phyloP scores from a whole-genome alignment of 1,284 basidiomycete species.

The Malassezia furfur region DNA sequence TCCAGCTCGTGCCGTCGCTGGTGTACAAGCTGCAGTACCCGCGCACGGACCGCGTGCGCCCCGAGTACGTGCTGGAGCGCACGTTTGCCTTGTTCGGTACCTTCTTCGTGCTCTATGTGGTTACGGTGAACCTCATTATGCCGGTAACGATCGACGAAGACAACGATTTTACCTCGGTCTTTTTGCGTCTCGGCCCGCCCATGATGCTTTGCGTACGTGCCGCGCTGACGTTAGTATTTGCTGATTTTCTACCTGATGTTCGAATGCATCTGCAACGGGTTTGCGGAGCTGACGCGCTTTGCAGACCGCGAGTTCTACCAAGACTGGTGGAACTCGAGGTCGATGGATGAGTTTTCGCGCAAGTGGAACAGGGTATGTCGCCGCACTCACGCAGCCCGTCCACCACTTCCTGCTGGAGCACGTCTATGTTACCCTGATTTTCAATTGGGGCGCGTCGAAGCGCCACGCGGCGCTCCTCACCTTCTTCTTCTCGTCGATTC shows the following conservation, averaged over 20 bases:
- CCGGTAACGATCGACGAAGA: slow-evolving; percentile 49
- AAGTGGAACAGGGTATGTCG: slow-evolving; percentile 36
- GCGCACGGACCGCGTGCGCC: slow-evolving; percentile 77
- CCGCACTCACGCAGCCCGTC: slow-evolving; percentile 51
- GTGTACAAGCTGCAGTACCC: slow-evolving; percentile 97
- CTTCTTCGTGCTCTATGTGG: slow-evolving; percentile 69
- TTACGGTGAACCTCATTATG: slow-evolving; percentile 55
- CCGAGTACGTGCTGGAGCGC: slow-evolving; percentile 86
- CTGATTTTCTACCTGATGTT: slow-evolving; percentile 49
- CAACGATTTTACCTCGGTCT: slow-evolving; percentile 32
- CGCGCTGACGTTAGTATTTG: slow-evolving; percentile 34
- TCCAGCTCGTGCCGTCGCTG: slow-evolving; percentile 79
- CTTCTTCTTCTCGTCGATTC: slow-evolving; percentile 57
- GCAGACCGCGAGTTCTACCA: slow-evolving; percentile 94
- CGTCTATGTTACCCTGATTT: slow-evolving; percentile 76
- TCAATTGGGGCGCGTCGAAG: slow-evolving; percentile 64
- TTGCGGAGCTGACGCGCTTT: slow-evolving; percentile 65
- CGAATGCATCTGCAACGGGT: slow-evolving; percentile 81
- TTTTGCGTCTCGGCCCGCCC: slow-evolving; percentile 79
- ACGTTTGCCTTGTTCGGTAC: slow-evolving; percentile 89
- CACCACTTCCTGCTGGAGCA: slow-evolving; percentile 85
- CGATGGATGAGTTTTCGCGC: slow-evolving; percentile 76
- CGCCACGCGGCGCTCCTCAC: slow-evolving; percentile 78
- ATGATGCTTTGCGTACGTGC: slow-evolving; percentile 61
- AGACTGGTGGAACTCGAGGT: slow-evolving; percentile 95